phyloP scores from a whole-genome alignment of 192 early-diverging fungal genomes.

The Mortierella antarctica region DNA sequence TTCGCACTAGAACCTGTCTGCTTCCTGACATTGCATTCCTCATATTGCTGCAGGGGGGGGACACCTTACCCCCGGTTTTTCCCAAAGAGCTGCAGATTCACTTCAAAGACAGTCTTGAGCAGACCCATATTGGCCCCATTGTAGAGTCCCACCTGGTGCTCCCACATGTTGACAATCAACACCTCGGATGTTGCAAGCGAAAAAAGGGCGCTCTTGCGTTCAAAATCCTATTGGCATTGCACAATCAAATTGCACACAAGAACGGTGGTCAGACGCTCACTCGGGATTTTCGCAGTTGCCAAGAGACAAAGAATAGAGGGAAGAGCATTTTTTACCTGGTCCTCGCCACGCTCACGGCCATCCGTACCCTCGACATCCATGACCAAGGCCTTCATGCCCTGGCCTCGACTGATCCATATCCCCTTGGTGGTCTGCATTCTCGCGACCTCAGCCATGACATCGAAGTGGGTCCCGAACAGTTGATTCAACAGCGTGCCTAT shows the following conservation, averaged over 20 bases:
- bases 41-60: neutral
- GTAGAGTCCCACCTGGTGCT: conserved; percentile 98
- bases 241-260: neutral
- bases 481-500: conserved; percentile 94
- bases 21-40: neutral
- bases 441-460: conserved; percentile 90
- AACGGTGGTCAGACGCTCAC: neutral
- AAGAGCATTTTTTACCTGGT: conserved; percentile 64
- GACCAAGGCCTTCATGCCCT: conserved; percentile 82
- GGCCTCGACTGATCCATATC: conserved; percentile 93
- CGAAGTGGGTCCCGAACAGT: conserved; percentile 96
- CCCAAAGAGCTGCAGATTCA: conserved; percentile 97
- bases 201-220: conserved; percentile 98
- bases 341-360: conserved; percentile 97
- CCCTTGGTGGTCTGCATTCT: conserved; percentile 97
- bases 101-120: conserved; percentile 98
- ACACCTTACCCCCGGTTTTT: conserved; percentile 69
- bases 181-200: conserved; percentile 95
- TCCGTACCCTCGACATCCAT: conserved; percentile 99
- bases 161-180: conserved; percentile 98
- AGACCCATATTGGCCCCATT: conserved; percentile 99
- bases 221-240: conserved; percentile 81
- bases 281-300: neutral
- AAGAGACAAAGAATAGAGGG: neutral
- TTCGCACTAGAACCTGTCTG: too few relatives aligned